phyloP scores from a whole-genome alignment of 495 filamentous ascomycete genomes.

The Monascus purpureus region DNA sequence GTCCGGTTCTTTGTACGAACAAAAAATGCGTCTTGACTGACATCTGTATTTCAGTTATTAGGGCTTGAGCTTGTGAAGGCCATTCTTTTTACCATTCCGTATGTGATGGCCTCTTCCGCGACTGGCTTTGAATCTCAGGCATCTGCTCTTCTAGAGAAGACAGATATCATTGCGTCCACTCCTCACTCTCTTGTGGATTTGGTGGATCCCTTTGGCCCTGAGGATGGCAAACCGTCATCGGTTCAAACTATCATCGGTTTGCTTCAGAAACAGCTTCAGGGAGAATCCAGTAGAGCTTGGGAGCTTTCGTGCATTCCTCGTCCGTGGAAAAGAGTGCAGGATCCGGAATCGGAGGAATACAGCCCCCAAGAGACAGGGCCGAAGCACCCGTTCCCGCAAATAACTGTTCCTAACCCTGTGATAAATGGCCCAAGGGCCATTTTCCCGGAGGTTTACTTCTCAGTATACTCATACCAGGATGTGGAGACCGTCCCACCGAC shows the following conservation, averaged over 20 bases:
- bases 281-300: conserved; percentile 58
- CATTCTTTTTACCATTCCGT: conserved; percentile 85
- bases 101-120: conserved; percentile 62
- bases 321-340: conserved; percentile 55
- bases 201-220: conserved; percentile 64
- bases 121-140: conserved; percentile 55
- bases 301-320: conserved; percentile 68
- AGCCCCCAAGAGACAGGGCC: conserved; percentile 34
- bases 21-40: conserved; percentile 8
- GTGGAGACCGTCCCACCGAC: conserved; percentile 79
- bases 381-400: conserved; percentile 63
- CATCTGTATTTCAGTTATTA: conserved; percentile 21
- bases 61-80: conserved; percentile 92
- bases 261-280: conserved; percentile 72
- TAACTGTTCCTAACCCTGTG: conserved; percentile 62
- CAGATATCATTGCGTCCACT: conserved; percentile 76
- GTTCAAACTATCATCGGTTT: conserved; percentile 64
- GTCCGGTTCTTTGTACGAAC: conserved; percentile 11
- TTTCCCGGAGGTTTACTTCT: conserved; percentile 88
- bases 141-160: conserved; percentile 70
- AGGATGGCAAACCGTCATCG: conserved; percentile 33
- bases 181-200: conserved; percentile 69
- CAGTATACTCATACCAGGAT: conserved; percentile 79
- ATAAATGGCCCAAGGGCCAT: conserved; percentile 57
- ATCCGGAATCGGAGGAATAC: conserved; percentile 25